phyloP scores from a whole-genome alignment of 2,329 filamentous ascomycete genomes.

The Alternaria conjuncta region DNA sequence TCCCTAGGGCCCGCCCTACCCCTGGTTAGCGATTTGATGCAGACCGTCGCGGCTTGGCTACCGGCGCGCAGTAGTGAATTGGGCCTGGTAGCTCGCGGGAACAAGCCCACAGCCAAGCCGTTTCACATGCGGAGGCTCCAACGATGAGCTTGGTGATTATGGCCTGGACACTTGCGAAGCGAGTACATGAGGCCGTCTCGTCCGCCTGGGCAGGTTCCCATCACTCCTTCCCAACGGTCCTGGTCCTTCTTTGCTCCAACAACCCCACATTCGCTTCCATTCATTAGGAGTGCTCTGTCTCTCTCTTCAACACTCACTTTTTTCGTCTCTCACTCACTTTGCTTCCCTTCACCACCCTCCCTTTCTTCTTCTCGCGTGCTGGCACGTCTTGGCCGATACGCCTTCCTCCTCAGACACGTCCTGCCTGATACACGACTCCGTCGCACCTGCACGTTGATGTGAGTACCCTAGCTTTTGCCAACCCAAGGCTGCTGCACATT shows the following conservation, averaged over 20 bases:
- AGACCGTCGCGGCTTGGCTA: constrained; percentile 22
- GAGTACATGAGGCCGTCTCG: constrained; percentile 38
- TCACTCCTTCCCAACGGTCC: constrained; percentile 15
- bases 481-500: constrained; percentile 17
- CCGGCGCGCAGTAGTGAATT: constrained; percentile 28
- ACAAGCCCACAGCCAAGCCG: constrained; percentile 40
- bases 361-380: constrained; percentile 38
- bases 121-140: constrained; percentile 45
- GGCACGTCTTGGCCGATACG: constrained; percentile 49
- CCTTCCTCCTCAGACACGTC: constrained; percentile 29
- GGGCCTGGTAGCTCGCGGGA: constrained; percentile 36
- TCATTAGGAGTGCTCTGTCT: constrained; percentile 37
- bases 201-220: constrained; percentile 13
- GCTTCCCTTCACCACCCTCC: constrained; percentile 19
- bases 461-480: constrained; percentile 31
- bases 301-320: constrained; percentile 22
- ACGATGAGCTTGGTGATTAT: constrained; percentile 43
- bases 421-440: constrained; percentile 32
- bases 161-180: constrained; percentile 26
- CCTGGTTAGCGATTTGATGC: neutral
- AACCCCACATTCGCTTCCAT: constrained; percentile 27
- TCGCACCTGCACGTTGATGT: constrained; percentile 44
- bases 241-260: constrained; percentile 30
- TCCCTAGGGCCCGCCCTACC: neutral
- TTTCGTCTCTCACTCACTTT: constrained; percentile 13